These are phyloP conservation scores for Betula pendula DNA, from an alignment of 306 rosid genomes.

Conservation along the genomic window DNA sequence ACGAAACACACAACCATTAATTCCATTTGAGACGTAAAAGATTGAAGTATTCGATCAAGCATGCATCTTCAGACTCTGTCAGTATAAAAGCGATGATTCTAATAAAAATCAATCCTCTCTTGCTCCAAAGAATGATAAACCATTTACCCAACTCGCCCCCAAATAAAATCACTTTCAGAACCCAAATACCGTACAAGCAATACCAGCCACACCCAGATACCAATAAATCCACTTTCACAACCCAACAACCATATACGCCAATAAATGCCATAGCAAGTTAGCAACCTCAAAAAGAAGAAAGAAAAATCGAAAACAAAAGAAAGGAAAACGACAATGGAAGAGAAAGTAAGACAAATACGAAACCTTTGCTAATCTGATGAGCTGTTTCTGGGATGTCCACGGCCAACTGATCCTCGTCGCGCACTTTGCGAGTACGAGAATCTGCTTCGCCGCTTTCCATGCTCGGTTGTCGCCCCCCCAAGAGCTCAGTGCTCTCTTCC, in stretches of 20 bases:
- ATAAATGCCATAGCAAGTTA: not conserved
- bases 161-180: not conserved
- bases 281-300: too few species aligned
- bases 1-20: not conserved
- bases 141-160: not conserved
- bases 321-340: not conserved
- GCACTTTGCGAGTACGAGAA: constrained; percentile 6
- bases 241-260: not conserved
- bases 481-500: constrained; percentile 8
- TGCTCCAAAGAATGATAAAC: not conserved
- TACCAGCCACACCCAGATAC: too few species aligned
- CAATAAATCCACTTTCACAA: too few species aligned
- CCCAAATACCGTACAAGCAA: too few species aligned
- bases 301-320: not conserved
- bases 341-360: not conserved
- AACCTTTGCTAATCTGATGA: constrained; percentile 71
- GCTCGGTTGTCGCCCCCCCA: not conserved
- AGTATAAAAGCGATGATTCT: not conserved
- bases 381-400: constrained; percentile 67
- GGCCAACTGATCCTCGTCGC: constrained; percentile 28
- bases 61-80: not conserved
- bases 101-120: not conserved
- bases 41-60: not conserved
- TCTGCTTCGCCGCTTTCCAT: constrained; percentile 24
- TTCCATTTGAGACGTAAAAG: not conserved